phyloP scores from a whole-genome alignment of 805 yeast genomes.

The Hanseniaspora jakobsenii region DNA sequence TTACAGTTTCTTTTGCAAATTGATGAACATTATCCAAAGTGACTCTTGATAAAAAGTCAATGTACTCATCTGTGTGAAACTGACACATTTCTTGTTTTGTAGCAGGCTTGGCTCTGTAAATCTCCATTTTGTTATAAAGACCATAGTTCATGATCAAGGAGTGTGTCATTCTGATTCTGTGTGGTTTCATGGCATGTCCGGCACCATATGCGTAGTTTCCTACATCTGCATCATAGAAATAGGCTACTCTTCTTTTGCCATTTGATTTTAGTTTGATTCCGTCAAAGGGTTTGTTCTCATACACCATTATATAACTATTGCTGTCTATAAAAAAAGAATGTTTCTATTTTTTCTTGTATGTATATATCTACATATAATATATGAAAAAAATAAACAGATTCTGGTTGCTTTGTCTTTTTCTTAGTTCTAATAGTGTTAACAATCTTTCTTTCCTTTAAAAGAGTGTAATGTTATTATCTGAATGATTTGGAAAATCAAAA shows the following conservation, averaged over 20 bases:
- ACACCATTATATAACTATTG: conserved; percentile 29
- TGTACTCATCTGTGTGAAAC: conserved; percentile 94
- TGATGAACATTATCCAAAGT: conserved; percentile 84
- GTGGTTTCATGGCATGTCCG: conserved; percentile 99
- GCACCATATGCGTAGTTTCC: conserved; percentile 98
- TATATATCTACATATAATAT: no score
- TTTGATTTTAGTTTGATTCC: conserved; percentile 45
- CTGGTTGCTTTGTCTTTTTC: no score
- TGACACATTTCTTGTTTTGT: conserved; percentile 97
- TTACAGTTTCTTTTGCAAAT: conserved; percentile 75
- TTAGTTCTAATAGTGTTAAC: no score
- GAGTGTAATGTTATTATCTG: no score
- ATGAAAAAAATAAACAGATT: no score
- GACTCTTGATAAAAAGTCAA: conserved; percentile 80
- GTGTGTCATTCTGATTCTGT: conserved; percentile 96
- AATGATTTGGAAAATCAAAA: no score
- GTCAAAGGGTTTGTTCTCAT: conserved; percentile 49
- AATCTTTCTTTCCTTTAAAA: no score
- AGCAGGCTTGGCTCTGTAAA: conserved; percentile 93
- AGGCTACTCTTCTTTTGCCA: conserved; percentile 50
- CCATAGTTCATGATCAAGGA: conserved; percentile 95
- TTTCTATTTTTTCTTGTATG: no score
- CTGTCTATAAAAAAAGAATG: no score
- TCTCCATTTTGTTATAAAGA: conserved; percentile 90
- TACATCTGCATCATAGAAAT: conserved; percentile 80